These are phyloP conservation scores for Borealophlyctis nickersoniae DNA, from an alignment of 192 early-diverging fungal species.

Conservation along the genomic window DNA sequence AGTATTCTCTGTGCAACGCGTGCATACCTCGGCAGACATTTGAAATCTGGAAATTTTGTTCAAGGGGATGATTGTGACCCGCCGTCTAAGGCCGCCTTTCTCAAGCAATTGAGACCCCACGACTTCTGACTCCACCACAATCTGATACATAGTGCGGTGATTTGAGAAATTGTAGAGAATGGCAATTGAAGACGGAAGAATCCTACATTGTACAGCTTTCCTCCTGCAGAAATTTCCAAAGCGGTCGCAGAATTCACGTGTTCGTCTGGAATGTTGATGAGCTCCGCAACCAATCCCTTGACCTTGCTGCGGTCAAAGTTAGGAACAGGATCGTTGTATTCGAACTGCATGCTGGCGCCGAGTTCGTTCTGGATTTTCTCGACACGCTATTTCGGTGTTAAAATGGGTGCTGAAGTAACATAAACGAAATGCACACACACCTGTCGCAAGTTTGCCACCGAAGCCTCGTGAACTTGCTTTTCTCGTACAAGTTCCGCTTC, in stretches of 20 bases:
- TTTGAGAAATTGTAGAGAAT: conserved; percentile 7
- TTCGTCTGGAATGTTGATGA: conserved; percentile 75
- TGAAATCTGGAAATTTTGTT: conserved; percentile 80
- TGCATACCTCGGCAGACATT: conserved; percentile 50
- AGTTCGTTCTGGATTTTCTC: conserved; percentile 36
- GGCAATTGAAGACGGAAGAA: conserved; percentile 26
- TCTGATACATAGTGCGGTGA: conserved; percentile 32
- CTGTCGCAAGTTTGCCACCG: conserved; percentile 21
- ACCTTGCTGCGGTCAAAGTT: conserved; percentile 88
- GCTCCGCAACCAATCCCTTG: conserved; percentile 88
- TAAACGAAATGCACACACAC: not conserved
- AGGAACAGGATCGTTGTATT: conserved; percentile 77
- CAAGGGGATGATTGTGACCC: conserved; percentile 92
- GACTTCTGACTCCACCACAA: conserved; percentile 88
- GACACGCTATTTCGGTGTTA: conserved; percentile 22
- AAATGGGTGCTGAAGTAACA: no score
- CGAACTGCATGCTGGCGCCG: conserved; percentile 57
- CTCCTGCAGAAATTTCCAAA: conserved; percentile 93
- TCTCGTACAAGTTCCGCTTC: conserved; percentile 35
- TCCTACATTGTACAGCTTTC: conserved; percentile 82
- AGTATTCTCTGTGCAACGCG: no score
- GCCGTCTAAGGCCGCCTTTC: conserved; percentile 65
- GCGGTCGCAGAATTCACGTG: conserved; percentile 68
- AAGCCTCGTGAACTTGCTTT: conserved; percentile 22
- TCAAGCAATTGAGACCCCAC: conserved; percentile 78